Evolutionary conservation across 1,284 basidiomycete genomes (phyloP), one percentile per base, ranked within the genome.

Genomic region (Amylostereum areolatum): DNA sequence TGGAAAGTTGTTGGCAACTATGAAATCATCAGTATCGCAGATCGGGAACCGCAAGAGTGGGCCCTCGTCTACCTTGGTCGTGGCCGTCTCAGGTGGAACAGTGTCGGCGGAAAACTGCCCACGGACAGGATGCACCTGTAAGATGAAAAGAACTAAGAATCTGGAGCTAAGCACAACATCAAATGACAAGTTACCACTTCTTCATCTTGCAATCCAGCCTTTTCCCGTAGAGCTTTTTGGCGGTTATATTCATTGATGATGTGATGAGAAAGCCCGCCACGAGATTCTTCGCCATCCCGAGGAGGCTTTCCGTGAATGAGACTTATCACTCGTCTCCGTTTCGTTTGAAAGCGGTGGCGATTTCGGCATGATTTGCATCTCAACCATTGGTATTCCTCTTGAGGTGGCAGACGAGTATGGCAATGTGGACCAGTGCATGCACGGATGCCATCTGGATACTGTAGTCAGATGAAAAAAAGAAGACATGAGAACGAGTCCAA

Each of bases 331-430:
- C 34, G 18, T 3, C 32, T 33, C 33, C 34, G 32, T 27, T 46
- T 46, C 10, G 24, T n/a, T 27, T 35, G 12, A 29, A 46, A 46
- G 18, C 45, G 45, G 11, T 10, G 12, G 24, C 55, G 55, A 24
- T 45, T 49, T 12, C 65, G 66, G 47, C 72, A 74, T 2, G 55
- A 47, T 11, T 61, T 57, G 51, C 73, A 75, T 48, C 62, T 57
- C 52, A 66, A 66, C 58, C 58, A 69, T 11, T 53, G 55, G 54
- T 73, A 73, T 46, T 66, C 63, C 3, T 53, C 48, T 25, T 53
- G 47, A 2, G 66, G 59, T 1, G 71, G 70, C 10, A 75, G 59
- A 34, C 70, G 59, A 42, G 62, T 65, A 9, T 59, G 60, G 53
- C 73, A 75, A 39, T 49, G 54, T 4, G 54, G 57, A 8, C 62